Evolutionary conservation across 2,329 filamentous ascomycete genomes (phyloP).

Genomic region (Thermomyces lanuginosus): DNA sequence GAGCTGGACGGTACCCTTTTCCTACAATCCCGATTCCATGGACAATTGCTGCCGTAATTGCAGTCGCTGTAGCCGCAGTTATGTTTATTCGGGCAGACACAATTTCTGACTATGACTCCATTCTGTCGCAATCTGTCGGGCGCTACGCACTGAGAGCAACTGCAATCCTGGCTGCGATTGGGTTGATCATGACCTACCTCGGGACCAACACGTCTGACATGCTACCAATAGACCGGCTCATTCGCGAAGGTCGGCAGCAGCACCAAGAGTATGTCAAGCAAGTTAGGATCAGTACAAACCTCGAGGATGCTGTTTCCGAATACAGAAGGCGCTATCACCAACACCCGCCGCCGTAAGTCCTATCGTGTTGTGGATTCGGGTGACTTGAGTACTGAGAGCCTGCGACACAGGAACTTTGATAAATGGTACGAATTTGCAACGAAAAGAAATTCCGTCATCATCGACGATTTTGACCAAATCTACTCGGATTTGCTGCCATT

Average conservation of each 20-base stretch:
- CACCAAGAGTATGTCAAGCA: conserved; percentile 35
- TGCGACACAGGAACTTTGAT: conserved; percentile 35
- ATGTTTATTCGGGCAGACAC: conserved; percentile 13
- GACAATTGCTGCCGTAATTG: conserved; percentile 16
- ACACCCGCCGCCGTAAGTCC: conserved; percentile 37
- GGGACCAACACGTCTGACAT: conserved; percentile 25
- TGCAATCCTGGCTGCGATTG: conserved; percentile 27
- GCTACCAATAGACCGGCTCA: conserved; percentile 41
- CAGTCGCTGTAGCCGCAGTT: conserved; percentile 15
- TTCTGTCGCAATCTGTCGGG: conserved; percentile 7
- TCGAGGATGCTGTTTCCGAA: conserved; percentile 34
- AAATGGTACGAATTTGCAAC: conserved; percentile 43
- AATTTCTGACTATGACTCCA: conserved; percentile 1
- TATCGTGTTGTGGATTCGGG: background rate
- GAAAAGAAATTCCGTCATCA: conserved; percentile 34
- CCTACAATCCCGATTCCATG: conserved; percentile 15
- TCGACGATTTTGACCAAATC: conserved; percentile 47
- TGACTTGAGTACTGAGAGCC: conserved; percentile 5
- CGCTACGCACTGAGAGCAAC: conserved; percentile 22
- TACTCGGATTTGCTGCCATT: conserved; percentile 41
- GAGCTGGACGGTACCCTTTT: conserved; percentile 19
- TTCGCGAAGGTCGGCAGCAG: conserved; percentile 32
- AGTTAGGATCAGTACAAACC: conserved; percentile 31
- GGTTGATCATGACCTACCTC: conserved; percentile 24
- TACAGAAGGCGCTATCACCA: conserved; percentile 38